Base-by-base conservation (phyloP, 2,329 filamentous ascomycete genomes). In the Exophiala calicioides region DNA sequence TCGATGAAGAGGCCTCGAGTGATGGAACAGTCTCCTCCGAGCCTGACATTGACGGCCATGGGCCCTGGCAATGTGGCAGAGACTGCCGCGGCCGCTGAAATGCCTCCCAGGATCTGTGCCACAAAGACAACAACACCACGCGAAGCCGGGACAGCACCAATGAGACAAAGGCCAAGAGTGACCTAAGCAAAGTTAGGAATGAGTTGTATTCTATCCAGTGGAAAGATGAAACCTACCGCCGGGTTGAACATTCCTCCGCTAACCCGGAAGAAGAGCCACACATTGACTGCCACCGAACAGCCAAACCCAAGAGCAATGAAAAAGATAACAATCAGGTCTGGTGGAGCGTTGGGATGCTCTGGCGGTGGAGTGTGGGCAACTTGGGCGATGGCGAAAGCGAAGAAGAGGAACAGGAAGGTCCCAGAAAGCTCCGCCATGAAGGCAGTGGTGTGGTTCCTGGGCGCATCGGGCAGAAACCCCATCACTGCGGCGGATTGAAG, bases 1-100 rank as follows among this genome's bases (percentile, higher is more conserved):
- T 86, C 82, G 35, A 86, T 75, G 59, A 86, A 84, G 36, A 86
- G 68, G 3, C 82, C 82, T 47, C 79, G 81, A 0, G 69, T 69
- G 6, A 75, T 68, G 41, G 69, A 77, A 2, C 75, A 69, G 5
- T 72, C 76, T 4, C 68, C 68, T 1, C 71, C 71, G 1, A 85
- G 71, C n/a, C 81, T 84, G 39, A 68, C 67, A 40, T 67, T 66
- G 4, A 82, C 80, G 3, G 70, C 68, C 21, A 82, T 62, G 1
- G 70, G 65, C 1, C 77, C 80, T 0, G 82, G 81, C 7, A 84
- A 70, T 3, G 85, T 66, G 1, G 70, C 76, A 21, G 74, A 71
- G 1, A 78, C 74, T 1, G 84, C 71, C 16, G 72, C 80, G 0
- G 80, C 76, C 2, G 82, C 78, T 2, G 75, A 72, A 24, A 86